Conservation (phyloP, 768 basidiomycete genomes). For the Cystofilobasidium macerans region DNA sequence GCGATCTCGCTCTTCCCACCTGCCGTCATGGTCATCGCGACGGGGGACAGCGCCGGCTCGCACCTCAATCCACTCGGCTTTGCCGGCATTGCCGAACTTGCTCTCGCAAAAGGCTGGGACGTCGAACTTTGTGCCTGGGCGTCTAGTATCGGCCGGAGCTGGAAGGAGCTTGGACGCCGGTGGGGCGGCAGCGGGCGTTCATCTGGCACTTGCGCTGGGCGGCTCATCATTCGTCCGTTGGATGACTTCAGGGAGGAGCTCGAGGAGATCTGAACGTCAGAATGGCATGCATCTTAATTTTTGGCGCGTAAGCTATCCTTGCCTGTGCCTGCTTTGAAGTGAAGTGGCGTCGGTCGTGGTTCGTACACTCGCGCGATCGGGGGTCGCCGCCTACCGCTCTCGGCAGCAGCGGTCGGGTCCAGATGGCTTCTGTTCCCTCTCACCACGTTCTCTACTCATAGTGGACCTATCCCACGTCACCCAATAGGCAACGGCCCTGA, state of each 20-base stretch:
- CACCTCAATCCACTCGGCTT: slow-evolving; percentile 92
- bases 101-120: slow-evolving; percentile 78
- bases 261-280: not conserved
- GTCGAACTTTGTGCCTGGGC: slow-evolving; percentile 95
- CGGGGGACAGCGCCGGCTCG: slow-evolving; percentile 83
- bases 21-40: slow-evolving; percentile 73
- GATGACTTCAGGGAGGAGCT: not conserved
- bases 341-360: too few relatives aligned
- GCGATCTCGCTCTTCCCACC: slow-evolving; percentile 60
- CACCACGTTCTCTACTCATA: too few relatives aligned
- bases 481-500: too few relatives aligned
- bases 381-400: too few relatives aligned
- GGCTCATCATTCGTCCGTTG: not conserved
- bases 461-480: too few relatives aligned
- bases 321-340: too few relatives aligned
- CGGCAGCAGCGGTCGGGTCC: too few relatives aligned
- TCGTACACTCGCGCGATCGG: too few relatives aligned
- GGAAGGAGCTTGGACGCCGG: slow-evolving; percentile 42
- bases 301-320: too few relatives aligned
- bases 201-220: not conserved
- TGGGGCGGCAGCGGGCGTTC: not conserved
- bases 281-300: too few relatives aligned
- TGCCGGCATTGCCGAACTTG: slow-evolving; percentile 71
- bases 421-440: too few relatives aligned
- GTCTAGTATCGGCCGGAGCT: slow-evolving; percentile 59